These are phyloP conservation scores for Cucumis hystrix DNA, from an alignment of 306 rosid species.

Conservation along the genomic window DNA sequence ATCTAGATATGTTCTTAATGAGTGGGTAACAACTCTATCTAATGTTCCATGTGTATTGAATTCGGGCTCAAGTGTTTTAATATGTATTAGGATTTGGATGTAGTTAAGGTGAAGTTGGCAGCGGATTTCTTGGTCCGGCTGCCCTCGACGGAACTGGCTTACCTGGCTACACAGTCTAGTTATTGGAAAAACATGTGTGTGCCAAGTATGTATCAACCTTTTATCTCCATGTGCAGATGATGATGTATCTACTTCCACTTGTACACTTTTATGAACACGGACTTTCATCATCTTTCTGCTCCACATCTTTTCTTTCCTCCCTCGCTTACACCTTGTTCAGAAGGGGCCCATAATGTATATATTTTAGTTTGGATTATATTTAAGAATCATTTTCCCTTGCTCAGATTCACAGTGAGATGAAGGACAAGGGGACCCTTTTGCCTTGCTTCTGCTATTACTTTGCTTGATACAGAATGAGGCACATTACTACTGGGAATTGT, in stretches of 20 bases:
- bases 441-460: neutral
- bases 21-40: slow-evolving; percentile 12
- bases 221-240: slow-evolving; percentile 7
- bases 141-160: neutral
- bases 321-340: neutral
- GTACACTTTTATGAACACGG: slow-evolving; percentile 1
- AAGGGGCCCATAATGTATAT: neutral
- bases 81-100: slow-evolving; percentile 6
- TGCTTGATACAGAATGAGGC: neutral
- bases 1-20: slow-evolving; percentile 37
- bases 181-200: slow-evolving; percentile 3
- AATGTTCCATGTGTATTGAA: slow-evolving; percentile 18
- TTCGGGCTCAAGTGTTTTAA: slow-evolving; percentile 4
- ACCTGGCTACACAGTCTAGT: slow-evolving; percentile 4
- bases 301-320: neutral
- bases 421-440: neutral
- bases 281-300: neutral
- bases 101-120: slow-evolving; percentile 6
- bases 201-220: neutral
- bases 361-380: neutral
- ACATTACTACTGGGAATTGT: neutral
- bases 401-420: neutral
- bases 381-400: neutral
- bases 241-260: slow-evolving; percentile 6
- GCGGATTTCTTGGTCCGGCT: slow-evolving; percentile 3